Base-by-base conservation (phyloP, 202 grass and related monocot genomes). In the Eragrostis tef region DNA sequence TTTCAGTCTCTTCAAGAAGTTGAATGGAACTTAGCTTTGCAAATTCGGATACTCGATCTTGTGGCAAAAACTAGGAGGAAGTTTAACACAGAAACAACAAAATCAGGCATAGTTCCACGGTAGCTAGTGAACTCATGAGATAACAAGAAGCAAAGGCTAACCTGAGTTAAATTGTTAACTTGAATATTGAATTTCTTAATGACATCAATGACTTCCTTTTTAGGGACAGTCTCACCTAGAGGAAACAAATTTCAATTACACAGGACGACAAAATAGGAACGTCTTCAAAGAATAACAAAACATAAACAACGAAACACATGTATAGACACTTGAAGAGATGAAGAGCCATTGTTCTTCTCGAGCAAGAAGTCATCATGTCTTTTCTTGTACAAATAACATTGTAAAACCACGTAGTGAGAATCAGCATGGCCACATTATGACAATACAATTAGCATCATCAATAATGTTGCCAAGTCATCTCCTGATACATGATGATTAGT, bases 151-250 rank as follows among this genome's bases (percentile, higher is more conserved):
- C n/a, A 46, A 62, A 64, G 7, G 39, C 79, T 78, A 75, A 97
- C 96, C 93, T 98, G 96, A 49, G 92, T 98, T 75, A 98, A 85
- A 88, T 95, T 98, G 77, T 89, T 95, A 61, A 95, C 83, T 98
- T 98, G 96, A 54, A 98, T 93, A 79, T 98, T 95, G 65, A 93
- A 98, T 36, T 87, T 98, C 74, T 87, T 85, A 50, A 95, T 98
- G 29, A 90, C 65, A 54, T 89, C 87, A 74, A 98, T 70, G 44
- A 95, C 78, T 39, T 95, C 87, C 79, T 74, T 84, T 81, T 88
- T 98, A 22, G 90, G 77, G 64, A 94, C 92, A 13, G 36, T 44
- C 50, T 62, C 58, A 44, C 94, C 94, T 97, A 84, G 54, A 76
- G 71, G 36, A 72, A 90, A 46, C 51, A 86, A 82, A 27, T 48